Percentiles rank a stretch among this genome's conserved stretches.
Evolutionary conservation across 768 basidiomycete species (phyloP).

Genomic region (Suillus sp.): DNA sequence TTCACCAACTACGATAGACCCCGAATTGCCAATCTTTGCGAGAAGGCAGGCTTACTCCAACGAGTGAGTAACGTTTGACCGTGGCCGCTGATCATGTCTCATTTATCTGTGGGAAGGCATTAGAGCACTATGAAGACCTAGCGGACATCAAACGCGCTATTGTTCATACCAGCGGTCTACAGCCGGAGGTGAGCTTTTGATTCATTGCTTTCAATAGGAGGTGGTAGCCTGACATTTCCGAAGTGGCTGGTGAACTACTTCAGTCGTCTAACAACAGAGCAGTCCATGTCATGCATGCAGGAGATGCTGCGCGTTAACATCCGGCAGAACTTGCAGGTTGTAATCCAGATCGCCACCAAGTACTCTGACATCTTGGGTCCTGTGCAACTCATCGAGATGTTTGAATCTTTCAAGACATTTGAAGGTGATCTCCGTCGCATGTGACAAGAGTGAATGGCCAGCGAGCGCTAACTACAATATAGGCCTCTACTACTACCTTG

Average conservation of each 20-base stretch:
- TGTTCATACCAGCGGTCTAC: conserved; percentile 85
- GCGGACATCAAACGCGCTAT: conserved; percentile 99
- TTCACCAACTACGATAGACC: conserved; percentile 96
- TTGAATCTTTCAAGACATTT: conserved; percentile 96
- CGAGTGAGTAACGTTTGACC: conserved; percentile 52
- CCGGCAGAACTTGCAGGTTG: conserved; percentile 94
- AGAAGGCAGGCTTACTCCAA: conserved; percentile 96
- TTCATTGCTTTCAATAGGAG: conserved; percentile 12
- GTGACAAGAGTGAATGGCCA: background rate
- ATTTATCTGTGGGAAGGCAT: conserved; percentile 59
- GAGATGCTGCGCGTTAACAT: conserved; percentile 98
- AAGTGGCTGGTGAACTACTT: conserved; percentile 98
- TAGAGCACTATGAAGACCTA: conserved; percentile 97
- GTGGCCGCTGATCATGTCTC: conserved; percentile 1
- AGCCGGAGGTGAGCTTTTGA: conserved; percentile 65
- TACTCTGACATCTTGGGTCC: conserved; percentile 98
- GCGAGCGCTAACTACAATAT: conserved; percentile 1
- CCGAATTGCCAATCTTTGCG: conserved; percentile 95
- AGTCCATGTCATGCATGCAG: conserved; percentile 93
- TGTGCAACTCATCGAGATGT: conserved; percentile 97
- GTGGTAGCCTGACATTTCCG: conserved; percentile 3
- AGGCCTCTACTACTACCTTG: conserved; percentile 98
- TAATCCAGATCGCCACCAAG: conserved; percentile 97
- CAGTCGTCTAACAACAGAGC: conserved; percentile 94
- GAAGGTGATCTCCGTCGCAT: conserved; percentile 57